These are phyloP conservation scores for Ophiostoma triangulosporum DNA, from an alignment of 2,329 filamentous ascomycete genomes.

Conservation along the genomic window DNA sequence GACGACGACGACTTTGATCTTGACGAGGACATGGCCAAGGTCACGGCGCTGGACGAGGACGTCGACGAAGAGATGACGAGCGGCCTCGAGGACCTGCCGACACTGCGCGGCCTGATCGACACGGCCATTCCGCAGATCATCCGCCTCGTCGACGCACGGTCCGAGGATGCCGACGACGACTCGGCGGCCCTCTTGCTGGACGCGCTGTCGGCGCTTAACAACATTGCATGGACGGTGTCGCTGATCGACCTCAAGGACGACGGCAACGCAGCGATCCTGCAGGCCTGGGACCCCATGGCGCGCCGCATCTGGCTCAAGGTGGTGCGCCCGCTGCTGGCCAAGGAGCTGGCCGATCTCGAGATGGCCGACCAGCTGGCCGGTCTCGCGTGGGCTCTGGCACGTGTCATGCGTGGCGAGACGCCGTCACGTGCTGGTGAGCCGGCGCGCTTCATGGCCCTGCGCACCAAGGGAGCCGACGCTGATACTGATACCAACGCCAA, in stretches of 20 bases:
- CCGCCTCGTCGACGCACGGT: slow-evolving; percentile 29
- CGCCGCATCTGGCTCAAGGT: slow-evolving; percentile 44
- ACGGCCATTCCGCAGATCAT: slow-evolving; percentile 35
- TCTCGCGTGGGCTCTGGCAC: slow-evolving; percentile 51
- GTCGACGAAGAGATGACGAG: slow-evolving; percentile 29
- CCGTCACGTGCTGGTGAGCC: slow-evolving; percentile 41
- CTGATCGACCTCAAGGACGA: slow-evolving; percentile 43
- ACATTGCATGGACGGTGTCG: slow-evolving; percentile 53
- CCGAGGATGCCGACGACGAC: slow-evolving; percentile 11
- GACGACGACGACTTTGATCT: slow-evolving; percentile 9
- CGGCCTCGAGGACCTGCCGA: slow-evolving; percentile 38
- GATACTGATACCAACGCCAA: slow-evolving; percentile 8
- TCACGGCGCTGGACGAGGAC: slow-evolving; percentile 34
- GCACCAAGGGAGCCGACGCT: slow-evolving; percentile 23
- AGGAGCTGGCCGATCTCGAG: slow-evolving; percentile 46
- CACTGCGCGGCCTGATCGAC: slow-evolving; percentile 34
- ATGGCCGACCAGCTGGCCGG: slow-evolving; percentile 49
- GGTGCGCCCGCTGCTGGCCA: slow-evolving; percentile 42
- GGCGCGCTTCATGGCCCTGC: slow-evolving; percentile 50
- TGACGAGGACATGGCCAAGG: slow-evolving; percentile 48
- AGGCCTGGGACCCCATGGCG: slow-evolving; percentile 40
- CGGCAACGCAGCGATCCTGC: slow-evolving; percentile 37
- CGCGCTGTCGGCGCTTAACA: slow-evolving; percentile 49
- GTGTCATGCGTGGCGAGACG: slow-evolving; percentile 36
- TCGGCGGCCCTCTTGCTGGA: slow-evolving; percentile 33